A percentile compares a stretch with the other conserved stretches of the same genome.
phyloP scores from a whole-genome alignment of 148 eudicot species.

The Cornus kousa region DNA sequence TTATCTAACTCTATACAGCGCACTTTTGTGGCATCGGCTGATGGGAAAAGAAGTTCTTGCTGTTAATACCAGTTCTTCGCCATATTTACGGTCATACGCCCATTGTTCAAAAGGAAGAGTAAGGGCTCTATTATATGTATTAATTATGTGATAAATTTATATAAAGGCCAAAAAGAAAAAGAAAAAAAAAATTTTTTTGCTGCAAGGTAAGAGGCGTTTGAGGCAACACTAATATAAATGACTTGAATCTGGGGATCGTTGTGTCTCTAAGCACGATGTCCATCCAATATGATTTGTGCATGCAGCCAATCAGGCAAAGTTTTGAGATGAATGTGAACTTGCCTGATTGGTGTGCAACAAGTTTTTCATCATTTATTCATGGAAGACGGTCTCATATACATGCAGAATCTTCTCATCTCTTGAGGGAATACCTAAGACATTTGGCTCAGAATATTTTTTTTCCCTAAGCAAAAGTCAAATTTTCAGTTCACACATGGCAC shows the following conservation, averaged over 20 bases:
- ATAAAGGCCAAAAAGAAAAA: not conserved
- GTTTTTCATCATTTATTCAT: not conserved
- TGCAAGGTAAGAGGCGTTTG: not conserved
- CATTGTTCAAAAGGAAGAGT: constrained; percentile 84
- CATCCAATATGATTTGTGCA: not conserved
- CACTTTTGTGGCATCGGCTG: constrained; percentile 76
- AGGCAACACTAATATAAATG: not conserved
- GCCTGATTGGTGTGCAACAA: not conserved
- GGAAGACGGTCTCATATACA: no score
- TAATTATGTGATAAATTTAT: not conserved
- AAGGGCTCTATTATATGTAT: constrained; percentile 18
- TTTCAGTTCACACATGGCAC: no score
- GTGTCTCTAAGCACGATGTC: not conserved
- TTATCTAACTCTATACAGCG: constrained; percentile 38
- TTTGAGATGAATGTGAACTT: not conserved
- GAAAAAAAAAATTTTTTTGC: not conserved
- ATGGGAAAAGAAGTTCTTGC: constrained; percentile 85
- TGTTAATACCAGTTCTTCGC: constrained; percentile 44
- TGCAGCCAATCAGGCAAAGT: not conserved
- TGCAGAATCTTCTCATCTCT: not conserved
- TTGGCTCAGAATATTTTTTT: no score
- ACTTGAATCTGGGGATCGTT: not conserved
- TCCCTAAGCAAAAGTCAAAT: no score
- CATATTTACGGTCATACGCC: constrained; percentile 67
- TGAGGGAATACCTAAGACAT: not conserved